These are phyloP conservation scores for Cairneyella variabilis DNA, from an alignment of 495 filamentous ascomycete genomes.

Conservation along the genomic window DNA sequence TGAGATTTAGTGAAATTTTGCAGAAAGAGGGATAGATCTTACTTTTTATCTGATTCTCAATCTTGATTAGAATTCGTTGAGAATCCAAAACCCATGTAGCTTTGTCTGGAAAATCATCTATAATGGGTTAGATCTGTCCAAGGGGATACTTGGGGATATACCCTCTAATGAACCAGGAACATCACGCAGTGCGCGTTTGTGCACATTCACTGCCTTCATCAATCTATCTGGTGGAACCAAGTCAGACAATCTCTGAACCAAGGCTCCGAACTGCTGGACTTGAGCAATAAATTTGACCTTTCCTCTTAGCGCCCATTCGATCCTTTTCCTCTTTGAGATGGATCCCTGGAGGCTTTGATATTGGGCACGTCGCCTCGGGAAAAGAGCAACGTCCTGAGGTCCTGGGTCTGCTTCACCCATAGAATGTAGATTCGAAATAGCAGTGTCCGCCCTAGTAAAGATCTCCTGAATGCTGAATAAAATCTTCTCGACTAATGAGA, in stretches of 20 bases:
- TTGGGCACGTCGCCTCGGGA: not conserved
- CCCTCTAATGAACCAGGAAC: not conserved
- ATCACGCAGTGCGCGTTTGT: not conserved
- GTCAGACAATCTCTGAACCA: conserved; percentile 11
- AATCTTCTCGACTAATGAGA: conserved; percentile 5
- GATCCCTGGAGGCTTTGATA: not conserved
- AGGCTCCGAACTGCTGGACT: conserved; percentile 11
- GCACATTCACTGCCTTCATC: not conserved
- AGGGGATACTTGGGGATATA: not conserved
- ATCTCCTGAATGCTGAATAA: conserved; percentile 9
- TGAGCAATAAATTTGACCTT: conserved; percentile 10
- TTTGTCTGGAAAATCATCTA: not conserved
- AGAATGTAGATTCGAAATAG: not conserved
- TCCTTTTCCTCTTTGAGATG: conserved; percentile 7
- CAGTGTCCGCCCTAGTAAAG: conserved; percentile 2
- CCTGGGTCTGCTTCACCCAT: conserved; percentile 1
- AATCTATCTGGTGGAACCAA: conserved; percentile 14
- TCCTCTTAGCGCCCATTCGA: conserved; percentile 14
- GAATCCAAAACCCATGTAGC: not conserved
- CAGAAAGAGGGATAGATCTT: not conserved
- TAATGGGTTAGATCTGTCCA: not conserved
- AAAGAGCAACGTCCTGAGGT: not conserved
- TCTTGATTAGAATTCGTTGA: conserved; percentile 3
- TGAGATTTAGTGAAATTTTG: not conserved
- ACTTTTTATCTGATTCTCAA: conserved; percentile 7